Evolutionary conservation across 2,329 filamentous ascomycete species (phyloP).

Genomic region (Mariannaea elegans): DNA sequence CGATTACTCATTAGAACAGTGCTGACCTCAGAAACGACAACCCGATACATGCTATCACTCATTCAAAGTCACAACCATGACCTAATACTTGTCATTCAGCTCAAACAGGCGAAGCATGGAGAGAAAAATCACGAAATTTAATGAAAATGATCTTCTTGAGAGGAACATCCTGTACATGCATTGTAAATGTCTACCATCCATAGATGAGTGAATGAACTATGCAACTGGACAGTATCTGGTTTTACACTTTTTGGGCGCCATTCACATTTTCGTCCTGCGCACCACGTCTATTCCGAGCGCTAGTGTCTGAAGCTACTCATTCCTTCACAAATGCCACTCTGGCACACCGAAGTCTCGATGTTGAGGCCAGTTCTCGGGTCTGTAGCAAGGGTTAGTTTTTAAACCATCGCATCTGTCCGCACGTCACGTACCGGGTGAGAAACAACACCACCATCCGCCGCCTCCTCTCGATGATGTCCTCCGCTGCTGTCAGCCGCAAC

Average conservation of each 20-base stretch:
- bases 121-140: neutral
- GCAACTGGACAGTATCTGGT: neutral
- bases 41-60: too few relatives aligned
- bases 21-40: too few relatives aligned
- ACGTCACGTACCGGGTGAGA: constrained; percentile 49
- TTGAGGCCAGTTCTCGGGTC: constrained; percentile 52
- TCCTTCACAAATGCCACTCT: constrained; percentile 49
- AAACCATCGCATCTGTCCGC: too few relatives aligned
- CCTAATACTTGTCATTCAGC: too few relatives aligned
- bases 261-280: neutral
- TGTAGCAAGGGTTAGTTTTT: constrained; percentile 33
- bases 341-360: constrained; percentile 53
- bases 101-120: neutral
- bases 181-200: constrained; percentile 4
- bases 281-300: neutral
- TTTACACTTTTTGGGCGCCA: constrained; percentile 6
- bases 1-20: too few relatives aligned
- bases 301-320: neutral
- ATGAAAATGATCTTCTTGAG: neutral
- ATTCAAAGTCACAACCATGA: too few relatives aligned
- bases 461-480: constrained; percentile 48
- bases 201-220: constrained; percentile 3
- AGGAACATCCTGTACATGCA: constrained; percentile 3
- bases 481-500: constrained; percentile 55
- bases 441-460: constrained; percentile 51